Evolutionary conservation across 2,329 filamentous ascomycete species (phyloP).

Genomic region (Nothophaeocryptopus gaeumannii): DNA sequence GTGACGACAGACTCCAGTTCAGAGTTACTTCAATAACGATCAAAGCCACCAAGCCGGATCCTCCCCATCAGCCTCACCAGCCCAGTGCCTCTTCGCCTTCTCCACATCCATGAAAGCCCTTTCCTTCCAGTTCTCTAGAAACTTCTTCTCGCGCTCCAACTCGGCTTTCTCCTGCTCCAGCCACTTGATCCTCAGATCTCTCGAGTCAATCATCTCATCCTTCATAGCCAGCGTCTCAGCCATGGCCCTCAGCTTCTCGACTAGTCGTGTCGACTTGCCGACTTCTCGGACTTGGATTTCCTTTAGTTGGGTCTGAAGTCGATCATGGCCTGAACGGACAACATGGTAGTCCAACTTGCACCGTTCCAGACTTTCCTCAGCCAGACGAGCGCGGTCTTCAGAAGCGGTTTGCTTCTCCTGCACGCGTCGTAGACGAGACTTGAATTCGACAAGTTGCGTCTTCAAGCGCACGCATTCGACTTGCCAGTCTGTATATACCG

Average conservation of each 20-base stretch:
- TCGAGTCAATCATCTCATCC: conserved; percentile 5
- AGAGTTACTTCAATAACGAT: background rate
- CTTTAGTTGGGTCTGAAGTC: conserved; percentile 5
- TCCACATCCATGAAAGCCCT: background rate
- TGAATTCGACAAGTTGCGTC: conserved; percentile 5
- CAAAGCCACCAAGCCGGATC: conserved; percentile 6
- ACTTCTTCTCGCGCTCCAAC: conserved; percentile 10
- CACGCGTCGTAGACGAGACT: conserved; percentile 2
- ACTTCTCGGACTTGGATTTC: background rate
- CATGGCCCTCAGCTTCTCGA: conserved; percentile 2
- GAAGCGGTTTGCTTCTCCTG: background rate
- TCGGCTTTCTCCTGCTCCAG: conserved; percentile 10
- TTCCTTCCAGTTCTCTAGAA: conserved; percentile 13
- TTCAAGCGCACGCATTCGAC: conserved; percentile 8
- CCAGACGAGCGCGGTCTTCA: background rate
- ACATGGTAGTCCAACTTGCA: conserved; percentile 6
- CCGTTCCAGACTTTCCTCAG: background rate
- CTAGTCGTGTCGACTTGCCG: too few species aligned
- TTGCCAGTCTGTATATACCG: conserved; percentile 6
- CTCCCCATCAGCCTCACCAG: too few species aligned
- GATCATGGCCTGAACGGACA: background rate
- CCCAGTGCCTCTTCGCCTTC: background rate
- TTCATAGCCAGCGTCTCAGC: conserved; percentile 10
- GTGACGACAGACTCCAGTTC: too few species aligned
- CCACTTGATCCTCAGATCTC: conserved; percentile 11